Percentiles rank a stretch among this genome's conserved stretches.
phyloP scores from a whole-genome alignment of 495 filamentous ascomycete species.

The Penicillium bialowiezense region DNA sequence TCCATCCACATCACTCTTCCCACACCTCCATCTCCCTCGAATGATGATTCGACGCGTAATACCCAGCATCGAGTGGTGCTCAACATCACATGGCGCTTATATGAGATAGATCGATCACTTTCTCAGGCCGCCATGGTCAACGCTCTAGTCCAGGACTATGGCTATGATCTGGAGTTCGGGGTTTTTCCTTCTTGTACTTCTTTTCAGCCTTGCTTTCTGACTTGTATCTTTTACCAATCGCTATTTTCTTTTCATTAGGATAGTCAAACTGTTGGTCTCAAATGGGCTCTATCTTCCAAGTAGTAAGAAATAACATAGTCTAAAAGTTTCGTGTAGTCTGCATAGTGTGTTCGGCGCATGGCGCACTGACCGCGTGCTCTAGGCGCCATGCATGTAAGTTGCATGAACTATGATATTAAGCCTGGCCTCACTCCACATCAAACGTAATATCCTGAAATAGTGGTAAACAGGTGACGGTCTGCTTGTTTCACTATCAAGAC shows the following conservation, averaged over 20 bases:
- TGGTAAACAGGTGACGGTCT: no score
- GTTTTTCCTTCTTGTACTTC: slow-evolving; percentile 6
- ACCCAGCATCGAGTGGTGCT: slow-evolving; percentile 25
- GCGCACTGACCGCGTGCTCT: neutral
- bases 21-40: slow-evolving; percentile 10
- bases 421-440: no score
- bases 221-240: slow-evolving; percentile 8
- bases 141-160: neutral
- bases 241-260: slow-evolving; percentile 1
- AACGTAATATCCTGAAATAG: no score
- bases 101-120: slow-evolving; percentile 3
- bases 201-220: slow-evolving; percentile 7
- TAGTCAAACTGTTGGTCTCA: neutral
- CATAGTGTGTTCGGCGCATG: no score
- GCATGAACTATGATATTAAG: neutral
- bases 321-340: no score
- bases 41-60: slow-evolving; percentile 28
- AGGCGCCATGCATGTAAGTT: neutral
- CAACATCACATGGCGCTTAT: slow-evolving; percentile 25
- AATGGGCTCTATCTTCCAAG: no score
- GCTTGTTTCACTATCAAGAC: no score
- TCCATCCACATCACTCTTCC: neutral
- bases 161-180: slow-evolving; percentile 14
- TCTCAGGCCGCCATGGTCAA: neutral
- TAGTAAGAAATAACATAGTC: no score